Base-by-base conservation (phyloP, 1,284 basidiomycete genomes). In the Leucoagaricus sp. region DNA sequence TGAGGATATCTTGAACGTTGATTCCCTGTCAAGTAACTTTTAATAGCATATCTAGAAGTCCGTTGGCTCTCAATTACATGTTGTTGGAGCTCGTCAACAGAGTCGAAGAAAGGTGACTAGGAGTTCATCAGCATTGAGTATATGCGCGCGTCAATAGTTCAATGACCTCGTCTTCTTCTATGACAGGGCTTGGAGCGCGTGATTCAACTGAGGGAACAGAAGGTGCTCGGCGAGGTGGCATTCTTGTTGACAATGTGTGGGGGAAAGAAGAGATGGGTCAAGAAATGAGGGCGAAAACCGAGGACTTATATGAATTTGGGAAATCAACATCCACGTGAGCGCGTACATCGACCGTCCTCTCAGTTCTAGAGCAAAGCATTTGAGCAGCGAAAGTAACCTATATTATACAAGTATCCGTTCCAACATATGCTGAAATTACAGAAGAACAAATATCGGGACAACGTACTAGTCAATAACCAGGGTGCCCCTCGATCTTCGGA, bases 1-100 rank as follows among this genome's bases (percentile, higher is more conserved):
- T 97, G 57, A 89, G 71, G 56, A 97, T 96, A 69, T 97, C 94
- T 75, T 95, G 91, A 29, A 94, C 87, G 62, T 96, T 96, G 71
- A 96, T 96, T 19, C 94, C 94, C 92, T 96, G 42, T 26, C 44
- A 36, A 17, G 29, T 28, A 48, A 21, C n/a, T 28, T 15, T 38
- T 23, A 25, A 8, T 15, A 25, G 34, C 17, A 46, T 42, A 53
- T 41, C 38, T 46, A 15, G n/a, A 45, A 29, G 53, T 29, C 54
- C 60, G 34, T 59, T 41, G 13, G 21, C 10, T 28, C 12, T 44
- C 41, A 66, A 82, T 61, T 66, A 92, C 93, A 71, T 96, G 91
- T 60, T 90, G 84, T 67, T 95, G 93, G 17, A 96, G 85, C 62
- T 95, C 93, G 65, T 96, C 93, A 9, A 96, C 85, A 15, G 81